Conservation (phyloP, 495 filamentous ascomycete species). For the Penicillium desertorum region DNA sequence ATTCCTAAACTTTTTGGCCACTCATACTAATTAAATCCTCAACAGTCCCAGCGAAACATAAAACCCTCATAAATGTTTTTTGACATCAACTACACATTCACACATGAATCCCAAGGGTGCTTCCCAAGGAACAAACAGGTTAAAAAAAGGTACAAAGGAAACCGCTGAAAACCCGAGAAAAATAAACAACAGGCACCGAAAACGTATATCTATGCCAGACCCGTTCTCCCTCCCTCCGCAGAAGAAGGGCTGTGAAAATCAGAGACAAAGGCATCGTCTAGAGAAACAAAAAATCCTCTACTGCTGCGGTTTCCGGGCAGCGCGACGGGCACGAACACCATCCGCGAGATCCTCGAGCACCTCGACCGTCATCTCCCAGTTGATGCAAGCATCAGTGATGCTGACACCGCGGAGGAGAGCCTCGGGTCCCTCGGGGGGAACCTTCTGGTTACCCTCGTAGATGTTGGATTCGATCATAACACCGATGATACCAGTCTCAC, state of each 20-base stretch:
- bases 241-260: constrained; percentile 1
- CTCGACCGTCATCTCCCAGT: constrained; percentile 85
- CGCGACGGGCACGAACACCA: constrained; percentile 73
- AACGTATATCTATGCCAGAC: constrained; percentile 21
- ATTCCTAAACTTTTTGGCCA: neutral
- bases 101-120: constrained; percentile 5
- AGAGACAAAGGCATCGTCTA: constrained; percentile 9
- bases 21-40: neutral
- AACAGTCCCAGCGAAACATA: constrained; percentile 3
- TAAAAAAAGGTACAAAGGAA: constrained; percentile 14
- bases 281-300: constrained; percentile 12
- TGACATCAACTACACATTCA: constrained; percentile 10
- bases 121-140: constrained; percentile 1
- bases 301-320: constrained; percentile 33
- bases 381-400: constrained; percentile 97
- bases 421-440: constrained; percentile 75
- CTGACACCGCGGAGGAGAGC: constrained; percentile 87
- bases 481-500: constrained; percentile 85
- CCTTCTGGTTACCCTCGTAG: constrained; percentile 93
- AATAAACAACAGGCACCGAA: constrained; percentile 16
- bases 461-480: constrained; percentile 99
- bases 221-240: neutral
- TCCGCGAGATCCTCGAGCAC: constrained; percentile 86
- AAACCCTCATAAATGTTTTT: constrained; percentile 11
- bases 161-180: constrained; percentile 15